Base-by-base conservation (phyloP, 2,329 filamentous ascomycete species). In the Paraphoma sp. region DNA sequence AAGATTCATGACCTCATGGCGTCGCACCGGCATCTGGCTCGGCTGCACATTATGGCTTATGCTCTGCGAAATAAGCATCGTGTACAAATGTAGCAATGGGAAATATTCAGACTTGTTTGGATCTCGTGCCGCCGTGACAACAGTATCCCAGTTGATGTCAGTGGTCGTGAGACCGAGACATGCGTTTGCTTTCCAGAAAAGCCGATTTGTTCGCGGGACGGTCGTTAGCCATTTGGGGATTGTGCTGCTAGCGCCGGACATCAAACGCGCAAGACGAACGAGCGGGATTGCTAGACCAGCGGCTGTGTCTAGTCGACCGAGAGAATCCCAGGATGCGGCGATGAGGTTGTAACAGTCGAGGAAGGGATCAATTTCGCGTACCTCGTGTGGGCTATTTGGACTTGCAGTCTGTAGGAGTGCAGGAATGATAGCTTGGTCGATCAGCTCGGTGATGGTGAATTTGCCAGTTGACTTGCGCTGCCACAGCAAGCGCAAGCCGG, bases 121-220 rank as follows among this genome's bases (percentile, higher is more conserved):
- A 40, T 44, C 14, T 9, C 51, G 38, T 0, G 67, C 56, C 0
- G 71, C 70, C 49, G 68, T 60, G 9, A 59, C 57, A n/a, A 75
- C 51, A 12, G 48, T 44, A 6, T 60, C 38, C 71, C 72, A 75
- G n/a, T 52, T 57, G 7, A 72, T 57, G 8, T 64, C 56, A 8
- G 47, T 44, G 4, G 55, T 56, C 0, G 48, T 53, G 1, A 67
- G 48, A 0, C 59, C 65, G 8, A 74, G 53, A 50, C 63, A 67
- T 1, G 61, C 64, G 43, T 74, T 74, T 50, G 72, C 70, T 14
- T 59, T 65, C 71, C 71, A 75, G 8, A 74, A 60, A 4, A 74
- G 51, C 1, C 52, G 45, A 40, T 65, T 69, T 36, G 59, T 62
- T 11, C 65, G 65, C 9, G 57, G 33, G 9, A 65, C 54, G n/a